Base-by-base conservation (phyloP, 2,329 filamentous ascomycete species). In the Massarina eburnea region DNA sequence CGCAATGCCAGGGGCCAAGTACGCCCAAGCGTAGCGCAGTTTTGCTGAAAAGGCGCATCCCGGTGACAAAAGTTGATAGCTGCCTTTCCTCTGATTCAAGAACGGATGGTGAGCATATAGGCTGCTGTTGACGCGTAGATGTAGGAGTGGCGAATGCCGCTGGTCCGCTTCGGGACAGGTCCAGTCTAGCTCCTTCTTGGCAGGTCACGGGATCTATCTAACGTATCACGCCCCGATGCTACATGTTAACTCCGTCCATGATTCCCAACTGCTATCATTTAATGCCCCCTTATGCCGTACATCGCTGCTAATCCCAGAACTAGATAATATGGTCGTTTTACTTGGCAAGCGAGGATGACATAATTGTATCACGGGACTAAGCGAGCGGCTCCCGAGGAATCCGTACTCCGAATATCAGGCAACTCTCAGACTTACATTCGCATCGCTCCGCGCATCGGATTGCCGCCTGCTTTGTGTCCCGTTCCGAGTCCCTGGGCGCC, bases 391-490 rank as follows among this genome's bases (percentile, higher is more conserved):
- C 40, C 50, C 59, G 57, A 49, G 45, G 42, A 41, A 5, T 49
- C 57, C 58, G 39, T 37, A 19, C 6, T 29, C 53, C 48, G 44
- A 42, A 24, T 35, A 12, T 14, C 12, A n/a, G n/a, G n/a, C n/a
- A n/a, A n/a, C n/a, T n/a, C n/a, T n/a, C n/a, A n/a, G n/a, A n/a
- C 24, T 26, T 26, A 26, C 24, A 26, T 26, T 12, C 12, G 7
- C 24, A 12, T 12, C 24, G 7, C 7, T 7, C 24, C 24, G 24
- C 12, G 7, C 24, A 22, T 27, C 32, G 34, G n/a, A 24, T 37
- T 45, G 39, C 45, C 48, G 46, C 58, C 37, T 42, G 47, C 51
- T 54, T 56, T 51, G 52, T 44, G 41, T 39, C 37, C 48, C 48
- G 43, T 38, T 36, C 12, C 5, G 27, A 30, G 29, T 48, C 26